Percentiles rank a stretch among this genome's conserved stretches.
phyloP scores from a whole-genome alignment of 805 yeast species.

The Metschnikowia kunwiensis region DNA sequence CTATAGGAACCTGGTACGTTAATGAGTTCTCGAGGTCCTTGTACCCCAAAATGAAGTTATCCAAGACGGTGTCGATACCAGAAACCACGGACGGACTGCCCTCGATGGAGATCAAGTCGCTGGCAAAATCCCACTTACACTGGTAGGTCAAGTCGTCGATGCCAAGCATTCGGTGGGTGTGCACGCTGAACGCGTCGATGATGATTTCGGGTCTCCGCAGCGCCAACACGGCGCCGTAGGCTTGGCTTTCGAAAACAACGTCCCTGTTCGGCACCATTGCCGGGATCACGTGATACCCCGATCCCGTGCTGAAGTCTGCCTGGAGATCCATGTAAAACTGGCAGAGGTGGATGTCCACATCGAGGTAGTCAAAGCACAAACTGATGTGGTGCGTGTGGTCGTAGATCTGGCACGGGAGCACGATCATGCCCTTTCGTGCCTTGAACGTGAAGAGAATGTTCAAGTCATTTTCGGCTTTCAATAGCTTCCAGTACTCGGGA shows the following conservation, averaged over 20 bases:
- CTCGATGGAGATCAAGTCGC: slow-evolving; percentile 56
- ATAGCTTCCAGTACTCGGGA: slow-evolving; percentile 34
- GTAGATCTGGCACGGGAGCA: slow-evolving; percentile 73
- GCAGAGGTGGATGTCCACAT: slow-evolving; percentile 79
- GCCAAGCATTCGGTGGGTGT: slow-evolving; percentile 93
- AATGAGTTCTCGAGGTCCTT: slow-evolving; percentile 75
- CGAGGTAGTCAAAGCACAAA: slow-evolving; percentile 60
- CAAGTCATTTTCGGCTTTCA: slow-evolving; percentile 64
- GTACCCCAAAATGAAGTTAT: slow-evolving; percentile 59
- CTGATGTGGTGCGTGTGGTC: slow-evolving; percentile 60
- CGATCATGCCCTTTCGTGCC: slow-evolving; percentile 64
- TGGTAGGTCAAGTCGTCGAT: slow-evolving; percentile 77
- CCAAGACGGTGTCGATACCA: slow-evolving; percentile 40
- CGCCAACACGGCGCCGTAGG: slow-evolving; percentile 18
- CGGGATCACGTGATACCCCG: slow-evolving; percentile 26
- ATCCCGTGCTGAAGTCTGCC: slow-evolving; percentile 59
- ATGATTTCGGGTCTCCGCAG: slow-evolving; percentile 40
- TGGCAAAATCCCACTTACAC: slow-evolving; percentile 84
- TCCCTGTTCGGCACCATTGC: slow-evolving; percentile 21
- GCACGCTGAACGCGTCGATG: slow-evolving; percentile 61
- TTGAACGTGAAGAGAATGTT: slow-evolving; percentile 74
- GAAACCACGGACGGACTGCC: slow-evolving; percentile 47
- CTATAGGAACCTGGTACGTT: slow-evolving; percentile 48
- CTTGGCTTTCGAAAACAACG: slow-evolving; percentile 24
- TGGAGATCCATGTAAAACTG: slow-evolving; percentile 93